Evolutionary conservation across 2,329 filamentous ascomycete genomes (phyloP).

Genomic region (Scedosporium boydii): DNA sequence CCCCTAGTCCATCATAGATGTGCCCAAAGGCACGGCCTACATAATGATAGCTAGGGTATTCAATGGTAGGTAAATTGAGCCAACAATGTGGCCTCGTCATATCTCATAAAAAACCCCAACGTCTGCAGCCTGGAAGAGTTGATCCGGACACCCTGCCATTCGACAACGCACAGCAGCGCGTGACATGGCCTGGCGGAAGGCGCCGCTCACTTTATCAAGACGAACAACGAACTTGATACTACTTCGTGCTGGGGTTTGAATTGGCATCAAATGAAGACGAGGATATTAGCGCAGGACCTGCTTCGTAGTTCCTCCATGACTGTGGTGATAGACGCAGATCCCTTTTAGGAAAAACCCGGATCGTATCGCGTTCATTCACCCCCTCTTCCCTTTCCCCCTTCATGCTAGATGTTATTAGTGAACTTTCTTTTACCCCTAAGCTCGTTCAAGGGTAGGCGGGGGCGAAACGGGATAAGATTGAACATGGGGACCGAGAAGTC

Average conservation of each 20-base stretch:
- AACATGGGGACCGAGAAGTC: not conserved
- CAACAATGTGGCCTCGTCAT: too few relatives aligned
- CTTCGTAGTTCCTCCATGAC: not conserved
- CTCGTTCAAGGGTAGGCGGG: too few relatives aligned
- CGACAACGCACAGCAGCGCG: conserved; percentile 1
- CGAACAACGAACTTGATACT: too few relatives aligned
- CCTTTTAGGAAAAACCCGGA: not conserved
- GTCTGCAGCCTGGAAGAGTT: not conserved
- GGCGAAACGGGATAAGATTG: not conserved
- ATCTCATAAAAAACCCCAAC: not conserved
- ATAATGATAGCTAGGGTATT: not conserved
- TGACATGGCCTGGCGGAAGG: not conserved
- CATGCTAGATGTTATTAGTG: not conserved
- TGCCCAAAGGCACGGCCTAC: not conserved
- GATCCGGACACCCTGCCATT: not conserved
- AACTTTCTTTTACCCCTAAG: too few relatives aligned
- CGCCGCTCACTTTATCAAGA: not conserved
- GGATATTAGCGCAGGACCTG: too few relatives aligned
- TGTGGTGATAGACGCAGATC: not conserved
- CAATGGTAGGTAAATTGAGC: too few relatives aligned
- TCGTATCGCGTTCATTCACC: not conserved
- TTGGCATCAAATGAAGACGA: too few relatives aligned
- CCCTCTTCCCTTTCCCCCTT: not conserved
- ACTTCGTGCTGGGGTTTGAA: too few relatives aligned
- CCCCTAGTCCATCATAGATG: not conserved